These are phyloP conservation scores for Neurospora intermedia DNA, from an alignment of 495 filamentous ascomycete genomes.

Conservation along the genomic window DNA sequence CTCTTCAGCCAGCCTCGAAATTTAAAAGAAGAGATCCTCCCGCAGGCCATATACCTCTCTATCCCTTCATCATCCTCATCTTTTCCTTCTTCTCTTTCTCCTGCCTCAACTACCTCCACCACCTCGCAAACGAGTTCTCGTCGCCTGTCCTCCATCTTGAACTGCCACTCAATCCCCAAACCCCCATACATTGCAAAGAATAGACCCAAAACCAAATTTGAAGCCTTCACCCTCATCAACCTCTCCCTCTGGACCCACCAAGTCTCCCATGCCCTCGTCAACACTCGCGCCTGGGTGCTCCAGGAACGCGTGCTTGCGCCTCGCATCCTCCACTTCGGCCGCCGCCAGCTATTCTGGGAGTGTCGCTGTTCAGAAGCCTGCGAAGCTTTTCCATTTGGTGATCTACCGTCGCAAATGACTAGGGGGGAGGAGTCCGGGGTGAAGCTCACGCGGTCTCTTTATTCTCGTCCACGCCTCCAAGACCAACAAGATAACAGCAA, in stretches of 20 bases:
- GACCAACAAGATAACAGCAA: not conserved
- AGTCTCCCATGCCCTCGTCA: not conserved
- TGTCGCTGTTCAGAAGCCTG: not conserved
- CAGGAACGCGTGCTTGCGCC: conserved; percentile 1
- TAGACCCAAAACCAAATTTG: no score
- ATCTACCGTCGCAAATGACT: not conserved
- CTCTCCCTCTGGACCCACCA: not conserved
- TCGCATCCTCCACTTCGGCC: conserved; percentile 2
- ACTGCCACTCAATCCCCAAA: not conserved
- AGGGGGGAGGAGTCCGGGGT: no score
- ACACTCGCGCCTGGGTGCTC: conserved; percentile 1
- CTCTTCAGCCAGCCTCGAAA: not conserved
- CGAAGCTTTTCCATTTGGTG: not conserved
- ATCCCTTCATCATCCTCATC: no score
- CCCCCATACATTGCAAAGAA: not conserved
- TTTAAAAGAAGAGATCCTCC: not conserved
- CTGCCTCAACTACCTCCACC: no score
- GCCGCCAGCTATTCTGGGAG: conserved; percentile 1
- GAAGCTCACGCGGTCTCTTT: not conserved
- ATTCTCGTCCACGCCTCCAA: not conserved
- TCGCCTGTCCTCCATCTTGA: not conserved
- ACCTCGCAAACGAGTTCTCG: not conserved
- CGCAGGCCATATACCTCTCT: not conserved
- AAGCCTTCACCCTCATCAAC: not conserved
- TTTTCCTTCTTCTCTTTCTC: no score